Base-by-base conservation (phyloP, 768 basidiomycete genomes). In the Chalciporus piperatus region DNA sequence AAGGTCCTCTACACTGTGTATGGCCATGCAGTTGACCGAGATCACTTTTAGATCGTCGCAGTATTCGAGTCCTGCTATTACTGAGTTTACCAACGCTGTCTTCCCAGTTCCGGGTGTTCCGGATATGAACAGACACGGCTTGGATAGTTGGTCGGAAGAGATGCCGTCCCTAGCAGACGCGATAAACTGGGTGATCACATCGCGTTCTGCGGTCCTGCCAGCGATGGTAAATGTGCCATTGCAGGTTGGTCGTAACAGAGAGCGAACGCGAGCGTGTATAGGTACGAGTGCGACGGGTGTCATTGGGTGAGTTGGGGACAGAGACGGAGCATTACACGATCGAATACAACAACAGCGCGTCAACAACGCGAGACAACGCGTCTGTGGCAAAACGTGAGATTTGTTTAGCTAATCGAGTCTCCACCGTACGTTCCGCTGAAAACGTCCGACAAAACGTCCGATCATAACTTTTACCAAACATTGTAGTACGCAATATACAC, bases 51-150 rank as follows among this genome's bases (percentile, higher is more conserved):
- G 64, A n/a, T 75, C 65, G 6, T 60, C 48, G 39, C 58, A 57
- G 27, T 74, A 72, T 22, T 73, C 67, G 23, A 78, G 56, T 8
- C 71, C 68, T n/a, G 67, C 51, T 19, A 94, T 66, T 25, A 91
- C 71, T 5, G 83, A 74, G 59, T 86, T 85, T 23, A 93, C 81
- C 4, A 96, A 73, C 0, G 91, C 92, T 2, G 91, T 95, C 73
- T 96, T 95, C 17, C 92, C 92, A 3, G 92, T 92, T 1, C 95
- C 96, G 4, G 94, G 93, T 2, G 92, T 83, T 9, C 96, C 96
- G 9, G 94, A 95, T 47, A 98, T 85, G 68, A 95, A 98, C 51
- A 96, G 75, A 39, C 81, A 77, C 10, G 81, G 74, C 23, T 70
- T 62, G 20, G 54, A 47, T 4, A 54, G 52, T 22, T 59, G 60